Evolutionary conservation across 495 filamentous ascomycete genomes (phyloP).

Genomic region (Niebla homalea): DNA sequence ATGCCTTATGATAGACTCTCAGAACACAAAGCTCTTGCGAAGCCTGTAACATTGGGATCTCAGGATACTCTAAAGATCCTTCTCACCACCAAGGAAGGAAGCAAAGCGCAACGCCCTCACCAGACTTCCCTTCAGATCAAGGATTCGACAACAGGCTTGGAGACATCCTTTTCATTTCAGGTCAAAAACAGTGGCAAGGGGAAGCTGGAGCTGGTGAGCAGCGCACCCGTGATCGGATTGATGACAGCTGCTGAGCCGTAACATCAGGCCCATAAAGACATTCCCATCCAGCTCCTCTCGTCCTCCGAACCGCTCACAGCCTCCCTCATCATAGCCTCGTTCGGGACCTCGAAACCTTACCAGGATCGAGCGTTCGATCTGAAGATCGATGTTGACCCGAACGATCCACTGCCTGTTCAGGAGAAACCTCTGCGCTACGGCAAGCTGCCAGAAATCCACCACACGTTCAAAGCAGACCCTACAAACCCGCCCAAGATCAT

Average conservation of each 20-base stretch:
- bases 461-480: conserved; percentile 73
- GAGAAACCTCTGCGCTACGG: conserved; percentile 62
- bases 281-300: conserved; percentile 69
- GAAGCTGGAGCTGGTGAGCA: conserved; percentile 64
- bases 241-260: conserved; percentile 16
- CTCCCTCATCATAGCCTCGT: conserved; percentile 72
- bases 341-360: conserved; percentile 58
- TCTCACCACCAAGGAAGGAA: conserved; percentile 67
- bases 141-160: conserved; percentile 60
- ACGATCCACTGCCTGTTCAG: conserved; percentile 40
- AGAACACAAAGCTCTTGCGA: conserved; percentile 46
- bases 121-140: conserved; percentile 81
- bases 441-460: conserved; percentile 71
- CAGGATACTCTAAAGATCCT: conserved; percentile 69
- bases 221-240: background rate
- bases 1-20: conserved; percentile 40
- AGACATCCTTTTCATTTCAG: conserved; percentile 76
- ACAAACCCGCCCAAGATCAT: conserved; percentile 73
- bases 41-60: conserved; percentile 48
- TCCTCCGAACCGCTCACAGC: conserved; percentile 54
- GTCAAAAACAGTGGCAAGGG: conserved; percentile 83
- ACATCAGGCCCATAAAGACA: conserved; percentile 72
- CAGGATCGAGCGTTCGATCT: conserved; percentile 55
- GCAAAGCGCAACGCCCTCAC: conserved; percentile 69
- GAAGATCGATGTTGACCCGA: conserved; percentile 45